These are phyloP conservation scores for Xylaria grammica DNA, from an alignment of 495 filamentous ascomycete species.

Conservation along the genomic window DNA sequence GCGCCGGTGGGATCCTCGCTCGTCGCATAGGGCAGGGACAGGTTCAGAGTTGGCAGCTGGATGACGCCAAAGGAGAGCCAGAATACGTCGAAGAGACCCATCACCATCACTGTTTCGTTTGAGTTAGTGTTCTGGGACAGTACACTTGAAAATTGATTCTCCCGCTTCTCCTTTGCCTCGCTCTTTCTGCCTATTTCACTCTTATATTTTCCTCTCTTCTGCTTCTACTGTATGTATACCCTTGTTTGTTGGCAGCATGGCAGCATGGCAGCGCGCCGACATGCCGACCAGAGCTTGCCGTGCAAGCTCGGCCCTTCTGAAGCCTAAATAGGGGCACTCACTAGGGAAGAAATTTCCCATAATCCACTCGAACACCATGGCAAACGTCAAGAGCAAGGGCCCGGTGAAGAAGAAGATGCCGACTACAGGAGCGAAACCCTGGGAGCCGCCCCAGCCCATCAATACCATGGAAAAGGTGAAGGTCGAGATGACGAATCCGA, in stretches of 20 bases:
- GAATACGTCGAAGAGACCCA: slow-evolving; percentile 62
- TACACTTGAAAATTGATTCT: background rate
- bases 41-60: slow-evolving; percentile 55
- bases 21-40: slow-evolving; percentile 54
- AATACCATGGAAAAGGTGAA: slow-evolving; percentile 52
- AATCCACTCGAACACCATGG: slow-evolving; percentile 57
- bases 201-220: no score
- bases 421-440: slow-evolving; percentile 51
- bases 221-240: no score
- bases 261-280: no score
- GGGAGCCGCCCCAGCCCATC: slow-evolving; percentile 62
- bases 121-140: background rate
- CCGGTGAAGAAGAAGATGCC: slow-evolving; percentile 64
- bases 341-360: slow-evolving; percentile 59
- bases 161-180: background rate
- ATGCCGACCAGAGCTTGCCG: background rate
- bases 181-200: background rate
- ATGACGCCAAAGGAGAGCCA: slow-evolving; percentile 61
- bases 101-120: slow-evolving; percentile 53
- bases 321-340: background rate
- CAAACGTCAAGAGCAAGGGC: slow-evolving; percentile 52
- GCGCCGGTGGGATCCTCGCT: slow-evolving; percentile 48
- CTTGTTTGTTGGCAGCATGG: no score
- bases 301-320: background rate
- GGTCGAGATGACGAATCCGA: slow-evolving; percentile 59